A percentile compares a stretch with the other conserved stretches of the same genome.
These are phyloP conservation scores for Sporothrix sp. DNA, from an alignment of 2,329 filamentous ascomycete genomes.

Conservation along the genomic window DNA sequence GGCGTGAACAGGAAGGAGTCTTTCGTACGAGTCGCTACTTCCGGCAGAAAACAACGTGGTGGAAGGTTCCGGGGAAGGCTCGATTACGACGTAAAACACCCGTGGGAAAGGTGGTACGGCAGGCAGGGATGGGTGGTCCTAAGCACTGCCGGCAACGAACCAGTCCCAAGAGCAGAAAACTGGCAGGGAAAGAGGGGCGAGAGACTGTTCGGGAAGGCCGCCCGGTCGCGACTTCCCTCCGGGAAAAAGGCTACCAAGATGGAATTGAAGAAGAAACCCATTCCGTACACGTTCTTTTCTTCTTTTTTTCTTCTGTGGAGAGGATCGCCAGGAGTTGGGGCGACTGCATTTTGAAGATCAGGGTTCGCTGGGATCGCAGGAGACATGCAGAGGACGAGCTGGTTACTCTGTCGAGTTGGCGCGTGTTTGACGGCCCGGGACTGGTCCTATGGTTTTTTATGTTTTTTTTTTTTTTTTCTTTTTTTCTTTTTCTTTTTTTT, in stretches of 20 bases:
- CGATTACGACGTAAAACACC: not conserved
- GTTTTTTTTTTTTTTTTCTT: not conserved
- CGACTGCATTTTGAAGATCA: not conserved
- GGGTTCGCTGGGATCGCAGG: not conserved
- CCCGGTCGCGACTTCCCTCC: not conserved
- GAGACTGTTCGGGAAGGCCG: not conserved
- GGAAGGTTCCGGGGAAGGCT: too few species aligned
- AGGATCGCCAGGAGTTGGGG: not conserved
- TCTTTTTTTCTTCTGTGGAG: too few species aligned
- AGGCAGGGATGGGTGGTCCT: too few species aligned
- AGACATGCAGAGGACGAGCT: not conserved
- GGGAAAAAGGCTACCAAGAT: not conserved
- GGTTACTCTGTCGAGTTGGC: slow-evolving; percentile 5
- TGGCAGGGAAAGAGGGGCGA: not conserved
- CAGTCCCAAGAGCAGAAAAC: not conserved
- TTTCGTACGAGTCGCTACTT: slow-evolving; percentile 7
- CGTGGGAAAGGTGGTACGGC: not conserved
- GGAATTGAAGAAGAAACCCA: too few species aligned
- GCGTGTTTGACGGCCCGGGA: not conserved
- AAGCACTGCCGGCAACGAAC: too few species aligned
- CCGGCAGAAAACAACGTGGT: not conserved
- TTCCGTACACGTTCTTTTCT: too few species aligned
- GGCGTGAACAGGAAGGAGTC: not conserved
- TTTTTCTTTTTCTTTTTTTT: not conserved
- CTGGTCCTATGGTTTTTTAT: not conserved